A percentile compares a stretch with the other conserved stretches of the same genome.
Evolutionary conservation across 129 eudicot species (phyloP).

Genomic region (Oenanthe sinensis): DNA sequence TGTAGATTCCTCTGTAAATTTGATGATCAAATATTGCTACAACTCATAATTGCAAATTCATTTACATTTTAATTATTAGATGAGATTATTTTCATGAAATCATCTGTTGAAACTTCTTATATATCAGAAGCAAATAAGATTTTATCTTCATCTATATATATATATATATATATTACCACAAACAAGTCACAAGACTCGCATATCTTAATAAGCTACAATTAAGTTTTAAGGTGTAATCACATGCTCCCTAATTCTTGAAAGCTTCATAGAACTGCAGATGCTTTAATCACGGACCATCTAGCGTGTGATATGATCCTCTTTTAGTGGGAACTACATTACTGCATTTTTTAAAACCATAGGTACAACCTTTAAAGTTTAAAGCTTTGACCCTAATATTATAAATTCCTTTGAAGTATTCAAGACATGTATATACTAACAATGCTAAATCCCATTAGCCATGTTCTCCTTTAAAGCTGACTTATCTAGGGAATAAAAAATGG

Average conservation of each 20-base stretch:
- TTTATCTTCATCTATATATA: background rate
- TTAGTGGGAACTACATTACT: background rate
- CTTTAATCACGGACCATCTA: conserved; percentile 4
- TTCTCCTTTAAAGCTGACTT: conserved; percentile 2
- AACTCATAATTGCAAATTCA: background rate
- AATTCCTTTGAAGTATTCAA: background rate
- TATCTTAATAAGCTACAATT: background rate
- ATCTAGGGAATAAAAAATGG: background rate
- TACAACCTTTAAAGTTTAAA: background rate
- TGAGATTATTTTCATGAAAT: background rate
- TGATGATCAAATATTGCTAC: background rate
- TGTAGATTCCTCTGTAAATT: background rate
- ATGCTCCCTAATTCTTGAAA: background rate
- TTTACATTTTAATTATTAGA: no score
- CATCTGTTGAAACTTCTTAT: background rate
- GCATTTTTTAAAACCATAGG: background rate
- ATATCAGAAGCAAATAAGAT: background rate
- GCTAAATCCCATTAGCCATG: conserved; percentile 5
- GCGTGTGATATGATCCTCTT: conserved; percentile 7
- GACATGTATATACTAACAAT: background rate
- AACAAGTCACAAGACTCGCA: background rate
- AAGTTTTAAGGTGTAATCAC: background rate
- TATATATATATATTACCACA: background rate
- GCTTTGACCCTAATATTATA: background rate
- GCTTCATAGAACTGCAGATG: background rate